Evolutionary conservation across 108 stramenopile species (phyloP), one percentile per base, ranked within the genome.

Genomic region (Skeletonema menzelii): DNA sequence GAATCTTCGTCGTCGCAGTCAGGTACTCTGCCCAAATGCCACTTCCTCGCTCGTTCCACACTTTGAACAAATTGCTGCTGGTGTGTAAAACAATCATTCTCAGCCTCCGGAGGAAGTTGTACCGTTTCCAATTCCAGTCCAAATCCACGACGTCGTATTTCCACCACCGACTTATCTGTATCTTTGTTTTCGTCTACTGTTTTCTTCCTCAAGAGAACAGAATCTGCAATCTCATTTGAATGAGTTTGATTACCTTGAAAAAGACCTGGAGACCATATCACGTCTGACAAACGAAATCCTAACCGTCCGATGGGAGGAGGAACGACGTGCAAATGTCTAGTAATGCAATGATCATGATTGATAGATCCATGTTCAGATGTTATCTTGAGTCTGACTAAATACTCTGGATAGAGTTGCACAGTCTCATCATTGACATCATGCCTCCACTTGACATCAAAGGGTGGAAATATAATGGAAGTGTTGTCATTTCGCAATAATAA

Each of bases 81-180:
- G 15, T 75, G 74, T 49, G 74, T 75, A n/a, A 56, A 75, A 68
- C 74, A 75, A 11, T 19, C 66, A 38, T 38, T 59, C 34, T 75
- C 74, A 20, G 35, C 34, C 62, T 75, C 74, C 27, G 67, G 65
- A 24, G 74, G 66, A 49, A 75, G 30, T 55, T 62, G 66, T 34
- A 75, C 74, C 7, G 74, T 75, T 55, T 75, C 74, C 66, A 75
- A 56, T 30, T 75, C 74, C 6, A 75, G 32, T 19, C 74, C 74
- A 68, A 75, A 75, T 13, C 74, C 74, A 53, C 74, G 59, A 34
- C 74, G 73, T n/a, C 73, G 73, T 30, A 42, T 15, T 20, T 30
- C 17, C 6, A 47, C 19, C 12, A 6, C 46, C 5, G 46, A 47
- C 6, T 19, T 17, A 19, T 47, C 46, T 47, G 6, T 24, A 62